Percentiles rank a stretch among this genome's conserved stretches.
phyloP scores from a whole-genome alignment of 495 filamentous ascomycete species.

The Penicillium cinerascens region DNA sequence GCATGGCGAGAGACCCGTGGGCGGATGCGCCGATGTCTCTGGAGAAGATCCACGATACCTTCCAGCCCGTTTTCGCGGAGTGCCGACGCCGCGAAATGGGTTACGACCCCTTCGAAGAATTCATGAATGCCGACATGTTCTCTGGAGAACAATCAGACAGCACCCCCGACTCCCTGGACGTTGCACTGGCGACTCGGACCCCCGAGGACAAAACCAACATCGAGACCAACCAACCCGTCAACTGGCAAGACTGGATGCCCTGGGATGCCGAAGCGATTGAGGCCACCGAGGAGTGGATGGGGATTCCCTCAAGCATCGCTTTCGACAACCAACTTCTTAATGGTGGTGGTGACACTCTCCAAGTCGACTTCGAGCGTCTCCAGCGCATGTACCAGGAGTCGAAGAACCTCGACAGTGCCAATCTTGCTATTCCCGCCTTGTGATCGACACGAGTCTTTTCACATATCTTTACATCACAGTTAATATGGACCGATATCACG shows the following conservation, averaged over 20 bases:
- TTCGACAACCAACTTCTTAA: slow-evolving; percentile 1
- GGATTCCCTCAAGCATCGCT: slow-evolving; percentile 12
- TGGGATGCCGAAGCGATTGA: slow-evolving; percentile 19
- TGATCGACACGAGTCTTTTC: slow-evolving; percentile 8
- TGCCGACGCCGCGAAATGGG: slow-evolving; percentile 17
- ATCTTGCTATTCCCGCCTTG: slow-evolving; percentile 26
- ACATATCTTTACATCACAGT: slow-evolving; percentile 11
- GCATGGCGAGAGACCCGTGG: slow-evolving; percentile 36
- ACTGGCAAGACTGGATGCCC: slow-evolving; percentile 11
- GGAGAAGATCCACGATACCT: slow-evolving; percentile 41
- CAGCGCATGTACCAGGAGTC: slow-evolving; percentile 33
- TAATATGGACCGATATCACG: slow-evolving; percentile 19
- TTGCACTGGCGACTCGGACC: slow-evolving; percentile 33
- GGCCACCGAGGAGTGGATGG: slow-evolving; percentile 14
- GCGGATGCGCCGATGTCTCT: slow-evolving; percentile 40
- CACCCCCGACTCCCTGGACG: slow-evolving; percentile 42
- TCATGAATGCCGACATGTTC: slow-evolving; percentile 44
- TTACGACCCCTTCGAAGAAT: slow-evolving; percentile 38
- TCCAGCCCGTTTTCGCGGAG: slow-evolving; percentile 18
- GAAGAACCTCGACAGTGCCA: slow-evolving; percentile 21
- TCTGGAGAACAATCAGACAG: slow-evolving; percentile 35
- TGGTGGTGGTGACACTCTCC: slow-evolving; percentile 3
- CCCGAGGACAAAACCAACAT: slow-evolving; percentile 31
- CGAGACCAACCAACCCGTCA: slow-evolving; percentile 9
- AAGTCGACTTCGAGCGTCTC: slow-evolving; percentile 25